Conservation (phyloP, 163 green algal genomes). For the Volvox carteri region DNA sequence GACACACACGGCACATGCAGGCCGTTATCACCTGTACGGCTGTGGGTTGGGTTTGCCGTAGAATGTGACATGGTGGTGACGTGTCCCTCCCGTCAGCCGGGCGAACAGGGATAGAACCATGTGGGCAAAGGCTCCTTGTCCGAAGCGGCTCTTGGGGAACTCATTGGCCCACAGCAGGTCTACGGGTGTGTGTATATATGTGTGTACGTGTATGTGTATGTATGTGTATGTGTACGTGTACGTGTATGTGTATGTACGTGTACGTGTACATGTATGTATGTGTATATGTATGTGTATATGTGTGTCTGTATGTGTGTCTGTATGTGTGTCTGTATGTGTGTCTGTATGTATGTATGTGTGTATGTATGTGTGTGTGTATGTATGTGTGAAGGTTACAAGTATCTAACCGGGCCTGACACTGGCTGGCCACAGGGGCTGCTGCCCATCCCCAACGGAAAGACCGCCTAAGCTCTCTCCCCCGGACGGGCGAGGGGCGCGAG, state of each 20-base stretch:
- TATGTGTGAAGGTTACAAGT: no score
- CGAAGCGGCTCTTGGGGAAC: slow-evolving; percentile 79
- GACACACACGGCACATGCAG: no score
- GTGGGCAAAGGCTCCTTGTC: slow-evolving; percentile 84
- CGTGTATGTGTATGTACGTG: not conserved
- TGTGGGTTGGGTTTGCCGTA: slow-evolving; percentile 88
- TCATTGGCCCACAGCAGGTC: slow-evolving; percentile 79
- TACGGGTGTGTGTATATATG: not conserved
- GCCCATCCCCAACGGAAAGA: no score
- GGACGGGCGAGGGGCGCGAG: no score
- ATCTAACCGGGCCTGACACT: no score
- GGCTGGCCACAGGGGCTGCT: no score
- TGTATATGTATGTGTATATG: no score
- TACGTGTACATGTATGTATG: not conserved
- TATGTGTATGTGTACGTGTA: not conserved
- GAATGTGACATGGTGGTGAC: slow-evolving; percentile 37
- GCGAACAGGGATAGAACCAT: slow-evolving; percentile 74
- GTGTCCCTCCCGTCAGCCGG: slow-evolving; percentile 63
- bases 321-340: no score
- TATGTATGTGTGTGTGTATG: no score
- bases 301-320: no score
- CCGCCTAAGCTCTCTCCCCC: no score
- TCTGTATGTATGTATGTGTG: no score
- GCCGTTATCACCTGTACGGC: slow-evolving; percentile 79
- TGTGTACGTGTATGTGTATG: not conserved